Percentiles rank a stretch among this genome's conserved stretches.
Conservation (phyloP, 2,329 filamentous ascomycete genomes). For the Didymella sp. region DNA sequence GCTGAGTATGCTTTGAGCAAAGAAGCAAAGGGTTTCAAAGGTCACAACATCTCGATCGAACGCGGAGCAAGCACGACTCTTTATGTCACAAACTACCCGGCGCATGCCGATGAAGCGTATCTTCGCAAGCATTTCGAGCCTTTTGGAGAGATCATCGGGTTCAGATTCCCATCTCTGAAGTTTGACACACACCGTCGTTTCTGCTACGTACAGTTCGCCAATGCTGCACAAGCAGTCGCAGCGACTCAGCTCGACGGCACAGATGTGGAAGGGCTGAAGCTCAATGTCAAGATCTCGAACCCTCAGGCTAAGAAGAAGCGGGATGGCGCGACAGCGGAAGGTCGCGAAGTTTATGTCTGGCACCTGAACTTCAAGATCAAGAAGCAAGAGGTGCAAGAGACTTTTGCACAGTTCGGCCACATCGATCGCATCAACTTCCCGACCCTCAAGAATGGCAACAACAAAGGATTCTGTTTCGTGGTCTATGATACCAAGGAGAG, state of each 20-base stretch:
- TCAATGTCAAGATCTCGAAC: constrained; percentile 84
- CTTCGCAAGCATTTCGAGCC: constrained; percentile 69
- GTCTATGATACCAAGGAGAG: constrained; percentile 74
- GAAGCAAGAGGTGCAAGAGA: constrained; percentile 72
- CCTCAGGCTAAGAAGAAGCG: constrained; percentile 79
- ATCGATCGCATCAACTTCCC: constrained; percentile 77
- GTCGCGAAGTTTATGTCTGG: constrained; percentile 83
- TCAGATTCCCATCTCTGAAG: constrained; percentile 91
- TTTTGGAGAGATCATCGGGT: constrained; percentile 81
- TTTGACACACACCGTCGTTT: constrained; percentile 89
- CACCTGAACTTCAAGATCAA: constrained; percentile 83
- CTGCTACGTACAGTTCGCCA: constrained; percentile 91
- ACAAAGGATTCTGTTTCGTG: constrained; percentile 81
- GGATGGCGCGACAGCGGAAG: constrained; percentile 81
- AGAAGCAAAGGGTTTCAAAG: constrained; percentile 79
- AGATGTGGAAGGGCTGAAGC: constrained; percentile 69
- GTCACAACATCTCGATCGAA: constrained; percentile 74
- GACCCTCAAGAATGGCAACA: constrained; percentile 67
- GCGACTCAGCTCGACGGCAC: constrained; percentile 77
- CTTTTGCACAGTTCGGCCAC: constrained; percentile 78
- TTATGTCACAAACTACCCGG: constrained; percentile 90
- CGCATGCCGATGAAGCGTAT: constrained; percentile 73
- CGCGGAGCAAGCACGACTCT: constrained; percentile 80
- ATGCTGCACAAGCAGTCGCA: constrained; percentile 48
- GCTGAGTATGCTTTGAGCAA: constrained; percentile 80